Base-by-base conservation (phyloP, 768 basidiomycete species). In the Strobilomyces confusus region DNA sequence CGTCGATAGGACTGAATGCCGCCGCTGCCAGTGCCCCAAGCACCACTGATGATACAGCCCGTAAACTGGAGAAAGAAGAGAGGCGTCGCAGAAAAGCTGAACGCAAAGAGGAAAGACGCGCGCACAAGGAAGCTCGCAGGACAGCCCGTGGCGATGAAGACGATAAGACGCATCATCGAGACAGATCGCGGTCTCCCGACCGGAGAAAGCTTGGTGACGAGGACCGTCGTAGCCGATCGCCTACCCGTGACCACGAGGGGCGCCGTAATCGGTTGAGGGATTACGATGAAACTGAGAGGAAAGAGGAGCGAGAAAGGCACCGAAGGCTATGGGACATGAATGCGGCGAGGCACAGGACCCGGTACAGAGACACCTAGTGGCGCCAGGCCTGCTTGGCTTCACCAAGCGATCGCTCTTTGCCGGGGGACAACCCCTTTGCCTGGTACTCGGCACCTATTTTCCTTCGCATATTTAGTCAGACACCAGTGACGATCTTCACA, bases 81-180 rank as follows among this genome's bases (percentile, higher is more conserved):
- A 80, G 72, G 54, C 71, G 72, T 19, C 70, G 73, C 49, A 73
- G 71, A 54, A 86, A 79, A 60, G 77, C 73, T 15, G 79, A 80
- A 51, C 73, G 75, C 51, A 87, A 80, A 64, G 84, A 81, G 61
- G 80, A 80, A 68, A 83, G 78, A 60, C 73, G 77, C n/a, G 75
- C 73, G 6, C 75, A 72, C 54, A 85, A 81, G 64, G 81, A 82
- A 60, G 72, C 74, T 59, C 72, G 72, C 51, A 73, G 72, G 49
- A 65, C 70, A 53, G 67, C 66, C 57, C 71, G 67, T 33, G 72
- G 58, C n/a, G 69, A 64, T 26, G 57, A 59, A 43, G 69, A 71
- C 44, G 62, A 53, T 34, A 56, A 63, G 44, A 30, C 58, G 44
- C 63, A 56, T 50, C 54, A 52, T 48, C 61, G 66, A 49, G 58